phyloP scores from a whole-genome alignment of 768 basidiomycete genomes.

The Pleurotus pulmonarius region DNA sequence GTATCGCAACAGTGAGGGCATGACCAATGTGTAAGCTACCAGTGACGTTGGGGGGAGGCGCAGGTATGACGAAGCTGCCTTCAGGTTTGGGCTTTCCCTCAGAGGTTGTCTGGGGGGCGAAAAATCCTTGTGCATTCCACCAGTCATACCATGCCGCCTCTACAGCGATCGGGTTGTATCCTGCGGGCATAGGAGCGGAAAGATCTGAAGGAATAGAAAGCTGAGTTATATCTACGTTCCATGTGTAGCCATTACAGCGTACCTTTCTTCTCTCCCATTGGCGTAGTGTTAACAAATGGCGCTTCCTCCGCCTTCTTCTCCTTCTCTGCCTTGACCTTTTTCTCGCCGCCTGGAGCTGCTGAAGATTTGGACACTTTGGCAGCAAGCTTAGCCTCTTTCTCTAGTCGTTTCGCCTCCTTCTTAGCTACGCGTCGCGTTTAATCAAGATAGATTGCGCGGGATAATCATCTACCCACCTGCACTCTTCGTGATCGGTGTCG shows the following conservation, averaged over 20 bases:
- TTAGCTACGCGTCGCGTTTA: constrained; percentile 45
- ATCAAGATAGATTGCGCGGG: background rate
- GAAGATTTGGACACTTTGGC: constrained; percentile 57
- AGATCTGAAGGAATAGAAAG: constrained; percentile 53
- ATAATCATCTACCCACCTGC: constrained; percentile 26
- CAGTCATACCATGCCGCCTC: constrained; percentile 98
- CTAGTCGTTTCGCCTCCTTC: constrained; percentile 80
- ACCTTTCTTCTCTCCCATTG: constrained; percentile 95
- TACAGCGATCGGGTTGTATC: constrained; percentile 93
- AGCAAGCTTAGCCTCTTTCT: constrained; percentile 76
- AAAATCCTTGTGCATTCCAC: constrained; percentile 92
- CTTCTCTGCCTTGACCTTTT: constrained; percentile 75
- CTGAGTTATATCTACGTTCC: background rate
- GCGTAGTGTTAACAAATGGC: constrained; percentile 86
- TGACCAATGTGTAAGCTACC: constrained; percentile 96
- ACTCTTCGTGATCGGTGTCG: constrained; percentile 29
- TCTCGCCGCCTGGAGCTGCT: constrained; percentile 41
- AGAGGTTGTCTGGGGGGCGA: constrained; percentile 65
- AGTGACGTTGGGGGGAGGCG: constrained; percentile 96
- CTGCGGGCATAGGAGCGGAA: constrained; percentile 81
- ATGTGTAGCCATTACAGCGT: constrained; percentile 9
- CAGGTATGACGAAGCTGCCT: constrained; percentile 79
- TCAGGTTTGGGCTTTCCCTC: constrained; percentile 59
- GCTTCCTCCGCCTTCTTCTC: constrained; percentile 66
- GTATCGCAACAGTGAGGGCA: constrained; percentile 86